These are phyloP conservation scores for Omphalotus olearius DNA, from an alignment of 1,284 basidiomycete species.

Conservation along the genomic window DNA sequence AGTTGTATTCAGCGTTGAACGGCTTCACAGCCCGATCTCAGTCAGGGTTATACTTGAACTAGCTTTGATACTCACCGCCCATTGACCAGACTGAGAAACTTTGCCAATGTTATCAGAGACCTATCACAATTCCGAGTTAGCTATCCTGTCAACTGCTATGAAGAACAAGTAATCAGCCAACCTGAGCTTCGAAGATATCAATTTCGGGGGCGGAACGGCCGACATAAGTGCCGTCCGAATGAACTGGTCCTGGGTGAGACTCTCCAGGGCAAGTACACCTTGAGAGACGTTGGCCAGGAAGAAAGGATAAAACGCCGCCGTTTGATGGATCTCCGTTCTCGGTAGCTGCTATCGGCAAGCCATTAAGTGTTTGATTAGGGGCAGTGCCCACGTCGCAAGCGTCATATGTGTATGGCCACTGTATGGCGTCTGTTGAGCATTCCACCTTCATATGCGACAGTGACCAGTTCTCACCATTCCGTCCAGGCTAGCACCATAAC, in stretches of 20 bases:
- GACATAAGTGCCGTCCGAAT: constrained; percentile 53
- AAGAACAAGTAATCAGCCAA: constrained; percentile 22
- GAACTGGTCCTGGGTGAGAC: constrained; percentile 78
- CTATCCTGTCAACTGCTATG: background rate
- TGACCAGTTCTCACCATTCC: constrained; percentile 32
- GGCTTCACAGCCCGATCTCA: constrained; percentile 5
- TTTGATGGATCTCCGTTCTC: constrained; percentile 27
- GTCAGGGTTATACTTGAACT: background rate
- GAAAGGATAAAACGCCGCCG: constrained; percentile 46
- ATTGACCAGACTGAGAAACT: constrained; percentile 62
- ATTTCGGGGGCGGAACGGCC: constrained; percentile 86
- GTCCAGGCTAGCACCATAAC: constrained; percentile 46
- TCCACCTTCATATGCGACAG: background rate
- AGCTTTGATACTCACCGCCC: constrained; percentile 38
- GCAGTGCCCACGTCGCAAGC: constrained; percentile 69
- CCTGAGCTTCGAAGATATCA: constrained; percentile 73
- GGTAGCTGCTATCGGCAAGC: constrained; percentile 21
- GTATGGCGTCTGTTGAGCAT: background rate
- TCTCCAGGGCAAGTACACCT: constrained; percentile 78
- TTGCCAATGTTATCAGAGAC: constrained; percentile 25
- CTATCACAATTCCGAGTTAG: background rate
- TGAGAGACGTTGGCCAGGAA: constrained; percentile 80
- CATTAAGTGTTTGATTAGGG: constrained; percentile 44
- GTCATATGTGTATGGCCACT: constrained; percentile 80
- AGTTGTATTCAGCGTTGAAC: constrained; percentile 10